A percentile compares a stretch with the other conserved stretches of the same genome.
Conservation (phyloP, 306 rosid genomes). For the Cicer bijugum region DNA sequence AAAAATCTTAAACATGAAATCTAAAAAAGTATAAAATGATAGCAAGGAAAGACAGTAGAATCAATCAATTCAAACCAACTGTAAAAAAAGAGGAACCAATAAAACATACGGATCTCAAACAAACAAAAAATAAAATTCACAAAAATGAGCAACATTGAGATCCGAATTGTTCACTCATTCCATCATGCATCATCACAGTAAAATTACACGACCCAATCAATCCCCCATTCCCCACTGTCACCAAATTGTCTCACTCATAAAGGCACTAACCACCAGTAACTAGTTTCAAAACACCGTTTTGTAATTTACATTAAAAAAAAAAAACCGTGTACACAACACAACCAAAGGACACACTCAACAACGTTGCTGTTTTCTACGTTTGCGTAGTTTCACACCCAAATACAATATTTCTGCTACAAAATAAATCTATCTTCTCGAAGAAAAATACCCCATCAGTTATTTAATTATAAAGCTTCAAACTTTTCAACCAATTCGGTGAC, state of each 20-base stretch:
- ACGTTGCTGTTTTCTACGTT: conserved; percentile 43
- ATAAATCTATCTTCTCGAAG: conserved; percentile 37
- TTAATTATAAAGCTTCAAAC: conserved; percentile 43
- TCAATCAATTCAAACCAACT: conserved; percentile 33
- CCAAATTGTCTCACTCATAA: conserved; percentile 53
- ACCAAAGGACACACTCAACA: conserved; percentile 53
- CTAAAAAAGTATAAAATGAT: conserved; percentile 43
- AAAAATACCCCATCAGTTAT: conserved; percentile 17
- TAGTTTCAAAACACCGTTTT: conserved; percentile 49
- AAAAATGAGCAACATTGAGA: conserved; percentile 42
- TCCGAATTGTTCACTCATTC: conserved; percentile 47
- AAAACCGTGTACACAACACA: conserved; percentile 37
- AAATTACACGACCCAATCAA: conserved; percentile 36
- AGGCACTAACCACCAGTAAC: conserved; percentile 41
- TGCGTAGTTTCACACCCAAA: conserved; percentile 41
- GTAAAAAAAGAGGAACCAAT: conserved; percentile 48
- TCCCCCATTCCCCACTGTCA: conserved; percentile 27
- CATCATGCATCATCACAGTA: conserved; percentile 39
- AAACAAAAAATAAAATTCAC: conserved; percentile 43
- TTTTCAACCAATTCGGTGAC: conserved; percentile 40
- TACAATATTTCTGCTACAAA: conserved; percentile 27
- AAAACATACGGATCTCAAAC: conserved; percentile 46
- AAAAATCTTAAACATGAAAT: not conserved
- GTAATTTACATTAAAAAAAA: conserved; percentile 40
- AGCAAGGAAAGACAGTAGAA: conserved; percentile 33